These are phyloP conservation scores for Emericellopsis cladophorae DNA, from an alignment of 2,329 filamentous ascomycete species.

Conservation along the genomic window DNA sequence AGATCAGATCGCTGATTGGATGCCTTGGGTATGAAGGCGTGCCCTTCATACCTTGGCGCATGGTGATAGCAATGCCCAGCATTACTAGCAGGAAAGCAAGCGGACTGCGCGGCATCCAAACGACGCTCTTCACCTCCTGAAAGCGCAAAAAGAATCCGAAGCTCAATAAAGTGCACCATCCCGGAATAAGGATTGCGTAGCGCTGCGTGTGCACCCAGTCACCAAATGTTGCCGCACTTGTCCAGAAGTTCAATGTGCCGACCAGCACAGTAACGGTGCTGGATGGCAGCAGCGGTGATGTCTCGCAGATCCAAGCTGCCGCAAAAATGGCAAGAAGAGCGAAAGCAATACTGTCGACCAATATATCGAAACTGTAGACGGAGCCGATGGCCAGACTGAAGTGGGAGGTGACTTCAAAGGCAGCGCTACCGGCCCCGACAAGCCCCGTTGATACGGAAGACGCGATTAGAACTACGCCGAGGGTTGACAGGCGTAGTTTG, in stretches of 20 bases:
- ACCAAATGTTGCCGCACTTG: constrained; percentile 23
- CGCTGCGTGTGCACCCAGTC: constrained; percentile 31
- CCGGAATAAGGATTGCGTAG: constrained; percentile 18
- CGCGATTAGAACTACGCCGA: constrained; percentile 27
- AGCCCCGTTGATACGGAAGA: constrained; percentile 24
- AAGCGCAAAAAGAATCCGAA: constrained; percentile 29
- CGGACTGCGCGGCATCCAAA: constrained; percentile 27
- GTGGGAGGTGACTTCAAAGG: constrained; percentile 9
- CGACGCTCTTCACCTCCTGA: constrained; percentile 27
- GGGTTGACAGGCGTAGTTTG: constrained; percentile 28
- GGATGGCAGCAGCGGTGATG: constrained; percentile 27
- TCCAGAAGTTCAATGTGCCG: constrained; percentile 21
- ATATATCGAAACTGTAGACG: constrained; percentile 33
- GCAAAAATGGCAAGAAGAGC: constrained; percentile 29
- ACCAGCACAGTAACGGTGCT: constrained; percentile 29
- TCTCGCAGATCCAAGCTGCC: constrained; percentile 32
- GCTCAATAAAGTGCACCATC: constrained; percentile 25
- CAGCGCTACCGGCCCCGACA: constrained; percentile 19
- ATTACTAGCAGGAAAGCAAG: constrained; percentile 25
- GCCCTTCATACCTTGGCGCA: constrained; percentile 3
- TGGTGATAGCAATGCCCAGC: constrained; percentile 20
- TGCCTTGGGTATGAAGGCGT: constrained; percentile 17
- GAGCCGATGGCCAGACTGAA: constrained; percentile 22
- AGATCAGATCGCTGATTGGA: constrained; percentile 35
- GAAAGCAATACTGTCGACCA: constrained; percentile 33